Evolutionary conservation across 805 yeast genomes (phyloP), one percentile per base, ranked within the genome.

Genomic region (Saturnispora sanitii): DNA sequence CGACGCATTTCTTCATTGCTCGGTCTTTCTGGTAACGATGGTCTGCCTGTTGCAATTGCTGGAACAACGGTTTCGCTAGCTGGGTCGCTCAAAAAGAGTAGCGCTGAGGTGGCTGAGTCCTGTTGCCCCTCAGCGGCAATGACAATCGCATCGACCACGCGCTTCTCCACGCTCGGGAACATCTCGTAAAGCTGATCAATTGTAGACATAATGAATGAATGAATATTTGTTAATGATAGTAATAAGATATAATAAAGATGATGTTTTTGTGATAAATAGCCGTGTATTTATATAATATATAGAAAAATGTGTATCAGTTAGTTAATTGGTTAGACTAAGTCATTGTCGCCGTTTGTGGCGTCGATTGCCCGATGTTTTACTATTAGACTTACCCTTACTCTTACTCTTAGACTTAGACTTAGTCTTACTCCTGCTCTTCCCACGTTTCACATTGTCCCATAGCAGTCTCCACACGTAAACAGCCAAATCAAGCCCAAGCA

Each of bases 91-190:
- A 85, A 62, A 50, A 73, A 85, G 45, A 90, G 66, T 52, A 88
- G 65, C 0, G 96, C 96, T 58, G 81, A 82, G 66, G 90, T 90
- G 1, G 96, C 94, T 1, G 83, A 79, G 51, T 86, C 96, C 33
- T 85, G 57, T 36, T 72, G 67, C 22, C 94, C 95, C 36, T 71
- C 75, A 16, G 94, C 77, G 2, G 97, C 97, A 56, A 92, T 83
- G 42, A 88, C 66, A 1, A 85, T 79, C 22, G 94, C 87, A 41
- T 78, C 75, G 46, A 85, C 68, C 51, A 78, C 73, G 46, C 77
- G 73, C 23, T 73, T 82, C 32, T 86, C 95, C 19, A 77, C 61
- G 15, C 67, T 64, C 1, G 98, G 97, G 58, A 90, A 90, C 0
- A 96, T 96, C 18, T 85, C 95, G 50, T 70, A 68, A 47, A 90